Evolutionary conservation across 1,284 basidiomycete genomes (phyloP), one percentile per base, ranked within the genome.

Genomic region (Lignosus rhinocerotis): DNA sequence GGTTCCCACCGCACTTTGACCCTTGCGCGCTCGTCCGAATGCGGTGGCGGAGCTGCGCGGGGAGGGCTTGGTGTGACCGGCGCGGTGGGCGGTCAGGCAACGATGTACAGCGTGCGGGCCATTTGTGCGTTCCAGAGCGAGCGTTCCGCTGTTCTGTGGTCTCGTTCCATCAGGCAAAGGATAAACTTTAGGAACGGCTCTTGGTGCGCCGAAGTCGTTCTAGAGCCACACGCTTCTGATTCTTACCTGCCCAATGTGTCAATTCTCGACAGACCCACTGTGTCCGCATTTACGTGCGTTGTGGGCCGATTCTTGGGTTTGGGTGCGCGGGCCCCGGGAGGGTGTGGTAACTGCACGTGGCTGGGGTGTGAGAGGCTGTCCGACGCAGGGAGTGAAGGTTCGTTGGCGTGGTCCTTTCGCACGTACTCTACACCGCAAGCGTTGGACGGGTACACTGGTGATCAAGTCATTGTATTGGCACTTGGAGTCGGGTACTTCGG

Each of bases 131-230:
- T 52, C 51, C 46, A 32, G 56, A 51, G 25, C 25, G 46, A 34
- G 32, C 34, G 42, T 46, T 41, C 42, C 19, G 46, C 50, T 11
- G 36, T 61, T 55, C 60, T 53, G 45, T 58, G 55, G 39, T 42
- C 31, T 17, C 45, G 51, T 54, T 45, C 51, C 47, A 62, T 62
- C 60, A 58, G 60, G 54, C 44, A 42, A 44, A 33, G 48, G 53
- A 55, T 44, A 42, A 58, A 58, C 52, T 56, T 42, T 52, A 55
- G 44, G 45, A 56, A 42, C 34, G 33, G 44, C 47, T 48, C 56
- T 55, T 62, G 54, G 57, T 59, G 56, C 53, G 46, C 51, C 44
- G 48, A 52, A 43, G 52, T 50, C 53, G 8, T 45, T 45, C 53
- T 51, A 48, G 44, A 51, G 14, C 17, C 14, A 42, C 30, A 17